A percentile compares a stretch with the other conserved stretches of the same genome.
Evolutionary conservation across 2,329 filamentous ascomycete genomes (phyloP).

Genomic region (Chalaropsis thielavioides): DNA sequence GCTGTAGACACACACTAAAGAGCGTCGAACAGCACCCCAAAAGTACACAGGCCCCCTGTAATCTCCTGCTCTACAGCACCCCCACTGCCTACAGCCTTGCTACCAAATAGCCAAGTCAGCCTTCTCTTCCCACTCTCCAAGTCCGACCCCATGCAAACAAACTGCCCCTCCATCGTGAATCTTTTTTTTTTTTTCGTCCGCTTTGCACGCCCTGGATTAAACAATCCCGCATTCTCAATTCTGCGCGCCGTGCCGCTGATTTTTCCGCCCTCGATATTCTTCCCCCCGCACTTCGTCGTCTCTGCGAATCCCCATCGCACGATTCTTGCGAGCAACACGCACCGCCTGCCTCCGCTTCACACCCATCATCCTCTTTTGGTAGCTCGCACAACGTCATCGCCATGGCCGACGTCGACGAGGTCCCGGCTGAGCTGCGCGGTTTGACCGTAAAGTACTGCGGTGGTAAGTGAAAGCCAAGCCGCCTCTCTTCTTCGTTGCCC

Average conservation of each 20-base stretch:
- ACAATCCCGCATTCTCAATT: background rate
- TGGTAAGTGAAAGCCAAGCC: conserved; percentile 35
- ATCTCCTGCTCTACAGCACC: background rate
- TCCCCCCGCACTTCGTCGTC: too few relatives aligned
- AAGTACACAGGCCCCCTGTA: background rate
- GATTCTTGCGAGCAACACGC: too few relatives aligned
- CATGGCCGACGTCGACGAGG: conserved; percentile 16
- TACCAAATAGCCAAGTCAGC: background rate
- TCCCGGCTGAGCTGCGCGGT: conserved; percentile 15
- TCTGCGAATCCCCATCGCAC: too few relatives aligned
- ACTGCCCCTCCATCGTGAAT: conserved; percentile 3
- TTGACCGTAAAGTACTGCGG: conserved; percentile 38
- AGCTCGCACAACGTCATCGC: conserved; percentile 6
- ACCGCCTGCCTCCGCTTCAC: background rate
- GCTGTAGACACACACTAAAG: background rate
- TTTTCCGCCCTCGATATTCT: background rate
- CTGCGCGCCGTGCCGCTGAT: background rate
- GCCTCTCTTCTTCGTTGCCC: too few relatives aligned
- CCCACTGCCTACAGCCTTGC: background rate
- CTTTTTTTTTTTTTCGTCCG: background rate
- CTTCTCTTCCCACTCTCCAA: background rate
- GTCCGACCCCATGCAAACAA: background rate
- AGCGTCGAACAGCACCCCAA: background rate
- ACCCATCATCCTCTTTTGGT: background rate
- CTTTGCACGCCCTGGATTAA: background rate